phyloP scores from a whole-genome alignment of 1,139 yeast species.

The Yamadazyma aaseri region DNA sequence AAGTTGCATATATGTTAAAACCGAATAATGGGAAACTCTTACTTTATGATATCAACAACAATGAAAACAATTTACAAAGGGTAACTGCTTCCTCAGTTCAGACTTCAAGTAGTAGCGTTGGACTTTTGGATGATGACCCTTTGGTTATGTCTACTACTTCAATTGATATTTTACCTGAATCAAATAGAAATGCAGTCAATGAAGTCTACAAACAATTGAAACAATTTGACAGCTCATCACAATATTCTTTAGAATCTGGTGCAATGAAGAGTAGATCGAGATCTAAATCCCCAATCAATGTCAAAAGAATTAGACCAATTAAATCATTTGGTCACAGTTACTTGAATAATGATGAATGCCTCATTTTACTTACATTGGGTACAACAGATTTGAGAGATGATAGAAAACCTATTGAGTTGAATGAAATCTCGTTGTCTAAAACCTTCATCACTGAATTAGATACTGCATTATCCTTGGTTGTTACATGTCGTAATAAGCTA shows the following conservation, averaged over 20 bases:
- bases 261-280: slow-evolving; percentile 14
- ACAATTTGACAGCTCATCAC: slow-evolving; percentile 24
- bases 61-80: slow-evolving; percentile 37
- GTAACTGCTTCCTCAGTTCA: slow-evolving; percentile 21
- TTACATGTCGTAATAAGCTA: slow-evolving; percentile 51
- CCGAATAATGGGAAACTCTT: slow-evolving; percentile 41
- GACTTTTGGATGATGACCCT: slow-evolving; percentile 12
- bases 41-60: slow-evolving; percentile 40
- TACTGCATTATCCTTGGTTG: slow-evolving; percentile 78
- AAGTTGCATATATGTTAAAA: slow-evolving; percentile 58
- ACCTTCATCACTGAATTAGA: slow-evolving; percentile 82
- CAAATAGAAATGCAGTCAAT: slow-evolving; percentile 32
- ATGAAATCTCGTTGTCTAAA: slow-evolving; percentile 61
- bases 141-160: slow-evolving; percentile 21
- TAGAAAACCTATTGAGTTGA: slow-evolving; percentile 64
- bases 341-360: slow-evolving; percentile 59
- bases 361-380: slow-evolving; percentile 79
- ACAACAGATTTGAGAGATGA: slow-evolving; percentile 73
- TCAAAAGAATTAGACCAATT: slow-evolving; percentile 46
- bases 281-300: slow-evolving; percentile 30
- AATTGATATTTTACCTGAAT: slow-evolving; percentile 44
- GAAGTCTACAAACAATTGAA: slow-evolving; percentile 44
- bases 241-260: slow-evolving; percentile 12
- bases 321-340: slow-evolving; percentile 88
- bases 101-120: slow-evolving; percentile 12